Evolutionary conservation across 495 filamentous ascomycete genomes (phyloP), one percentile per base, ranked within the genome.

Genomic region (Trichoderma gamsii): DNA sequence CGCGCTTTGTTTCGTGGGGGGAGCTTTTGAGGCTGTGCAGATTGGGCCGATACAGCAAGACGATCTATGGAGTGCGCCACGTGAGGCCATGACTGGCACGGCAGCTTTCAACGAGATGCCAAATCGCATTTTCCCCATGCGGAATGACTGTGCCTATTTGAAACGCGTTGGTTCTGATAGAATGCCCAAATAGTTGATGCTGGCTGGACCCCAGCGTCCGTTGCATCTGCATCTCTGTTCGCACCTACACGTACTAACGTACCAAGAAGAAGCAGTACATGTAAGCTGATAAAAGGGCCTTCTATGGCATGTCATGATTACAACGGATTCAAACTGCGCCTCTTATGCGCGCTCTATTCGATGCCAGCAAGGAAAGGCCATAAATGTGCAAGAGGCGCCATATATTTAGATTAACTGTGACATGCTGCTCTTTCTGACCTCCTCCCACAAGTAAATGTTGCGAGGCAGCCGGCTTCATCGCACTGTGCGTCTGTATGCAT

Each of bases 1-100:
- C 35, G 35, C 5, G 8, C 5, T 38, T 23, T 52, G 49, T 52
- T 52, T 23, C 18, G 18, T 52, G 49, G 49, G 49, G 21, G 21
- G 21, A 52, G 49, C n/a, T 52, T 52, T 23, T 7, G n/a, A 52
- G 49, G 49, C 49, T 52, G 49, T 52, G 49, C 49, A 52, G n/a
- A 23, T 23, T 52, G 49, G 49, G 18, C 35, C 2, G 35, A 38
- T 38, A 38, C 35, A 38, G 35, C 35, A 38, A 38, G 35, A 38
- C 35, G 35, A 38, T 38, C 35, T 3, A 38, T 9, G 35, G 35
- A 38, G 35, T 7, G 35, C 35, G 18, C 49, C 49, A 52, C 49
- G 49, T 52, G 49, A 52, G 5, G 49, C 8, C 18, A 21, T 52
- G 49, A 52, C 21, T 52, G 29, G 29, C 1, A 29, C 29, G 29